phyloP scores from a whole-genome alignment of 345 rosid genomes.

The Euphorbia lathyris region DNA sequence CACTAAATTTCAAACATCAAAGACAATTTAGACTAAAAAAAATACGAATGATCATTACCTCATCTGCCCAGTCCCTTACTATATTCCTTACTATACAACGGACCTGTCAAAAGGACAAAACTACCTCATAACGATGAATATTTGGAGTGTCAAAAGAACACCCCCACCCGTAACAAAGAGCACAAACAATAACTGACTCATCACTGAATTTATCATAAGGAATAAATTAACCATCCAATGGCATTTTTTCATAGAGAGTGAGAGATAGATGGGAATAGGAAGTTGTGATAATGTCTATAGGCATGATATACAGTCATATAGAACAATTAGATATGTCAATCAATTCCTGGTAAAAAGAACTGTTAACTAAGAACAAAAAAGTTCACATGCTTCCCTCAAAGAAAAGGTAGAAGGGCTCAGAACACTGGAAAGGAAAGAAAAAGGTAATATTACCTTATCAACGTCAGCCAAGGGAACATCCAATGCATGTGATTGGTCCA shows the following conservation, averaged over 20 bases:
- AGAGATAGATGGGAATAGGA: background rate
- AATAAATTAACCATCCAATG: background rate
- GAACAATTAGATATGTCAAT: background rate
- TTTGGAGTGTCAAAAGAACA: background rate
- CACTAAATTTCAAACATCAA: constrained; percentile 6
- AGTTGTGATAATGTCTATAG: background rate
- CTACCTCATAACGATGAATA: background rate
- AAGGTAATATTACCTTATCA: constrained; percentile 67
- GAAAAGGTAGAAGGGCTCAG: background rate
- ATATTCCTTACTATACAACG: constrained; percentile 94
- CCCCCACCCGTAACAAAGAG: background rate
- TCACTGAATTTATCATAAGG: background rate
- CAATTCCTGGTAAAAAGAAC: background rate
- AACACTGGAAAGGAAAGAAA: background rate
- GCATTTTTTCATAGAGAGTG: background rate
- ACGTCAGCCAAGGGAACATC: constrained; percentile 91
- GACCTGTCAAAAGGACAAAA: constrained; percentile 53
- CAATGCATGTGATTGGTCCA: constrained; percentile 67
- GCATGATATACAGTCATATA: background rate
- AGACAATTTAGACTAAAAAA: constrained; percentile 13
- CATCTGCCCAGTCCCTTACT: constrained; percentile 98
- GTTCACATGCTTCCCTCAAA: background rate
- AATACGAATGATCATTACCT: constrained; percentile 45
- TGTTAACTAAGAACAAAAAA: background rate
- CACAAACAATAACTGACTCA: background rate